Base-by-base conservation (phyloP, 768 basidiomycete genomes). In the Boletus pseudopeckii region DNA sequence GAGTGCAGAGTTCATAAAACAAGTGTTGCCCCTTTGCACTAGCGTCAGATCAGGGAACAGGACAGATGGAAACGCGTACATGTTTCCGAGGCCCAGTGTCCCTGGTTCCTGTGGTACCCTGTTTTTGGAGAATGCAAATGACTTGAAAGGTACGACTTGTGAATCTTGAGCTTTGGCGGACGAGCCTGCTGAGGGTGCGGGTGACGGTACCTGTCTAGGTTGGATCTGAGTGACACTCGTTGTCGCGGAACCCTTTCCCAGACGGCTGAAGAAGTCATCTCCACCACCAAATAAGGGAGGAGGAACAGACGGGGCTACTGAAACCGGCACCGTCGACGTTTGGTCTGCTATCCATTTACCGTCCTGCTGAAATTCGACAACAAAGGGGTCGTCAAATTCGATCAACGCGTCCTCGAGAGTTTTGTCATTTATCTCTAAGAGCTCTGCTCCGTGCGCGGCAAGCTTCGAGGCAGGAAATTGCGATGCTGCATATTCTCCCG, bases 1-100 rank as follows among this genome's bases (percentile, higher is more conserved):
- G 7, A 98, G 78, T 1, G 97, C 96, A 49, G 93, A 95, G 71
- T 98, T 99, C 97, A 99, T 98, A 75, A 98, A 99, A 69, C 95
- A 98, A 8, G 95, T 97, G 65, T 95, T 95, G n/a, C 90, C 91
- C 80, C 89, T 90, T 52, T 40, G 50, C 8, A 14, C 36, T 53
- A 54, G 39, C 11, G 53, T 63, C n/a, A 71, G 49, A 54, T 54
- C 45, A 41, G 33, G 26, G 48, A n/a, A 45, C 13, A 20, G 26
- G 39, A 41, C 2, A 17, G 50, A 7, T 36, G 39, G n/a, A 56
- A 46, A 42, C 5, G 75, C 86, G 54, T 68, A 92, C 84, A 97
- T 86, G 65, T 98, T 98, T 14, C 84, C 84, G 5, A 98, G 77
- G 20, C 95, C 95, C 13, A 95, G 77, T 0, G 90, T 88, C 2